A percentile compares a stretch with the other conserved stretches of the same genome.
Evolutionary conservation across 2,329 filamentous ascomycete species (phyloP).

Genomic region (Fusarium pseudoanthophilum): DNA sequence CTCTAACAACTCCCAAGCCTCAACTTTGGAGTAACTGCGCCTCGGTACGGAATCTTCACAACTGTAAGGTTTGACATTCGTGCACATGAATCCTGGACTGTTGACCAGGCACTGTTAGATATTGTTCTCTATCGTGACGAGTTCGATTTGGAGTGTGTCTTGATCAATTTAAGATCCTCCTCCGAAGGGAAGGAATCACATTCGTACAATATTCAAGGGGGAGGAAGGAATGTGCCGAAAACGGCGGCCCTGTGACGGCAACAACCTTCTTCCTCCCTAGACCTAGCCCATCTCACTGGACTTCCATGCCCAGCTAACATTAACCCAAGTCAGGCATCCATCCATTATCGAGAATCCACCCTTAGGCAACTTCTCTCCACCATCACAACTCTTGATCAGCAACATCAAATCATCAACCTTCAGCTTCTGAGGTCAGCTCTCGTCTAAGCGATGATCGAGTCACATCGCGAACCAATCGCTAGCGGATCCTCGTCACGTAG

Average conservation of each 20-base stretch:
- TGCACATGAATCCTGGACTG: no score
- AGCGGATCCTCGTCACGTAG: not conserved
- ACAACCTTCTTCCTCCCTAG: conserved; percentile 13
- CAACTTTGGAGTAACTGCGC: not conserved
- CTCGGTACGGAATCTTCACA: not conserved
- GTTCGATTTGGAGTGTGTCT: not conserved
- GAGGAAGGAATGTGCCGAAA: conserved; percentile 26
- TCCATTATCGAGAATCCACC: conserved; percentile 21
- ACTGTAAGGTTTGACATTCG: not conserved
- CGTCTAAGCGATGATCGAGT: not conserved
- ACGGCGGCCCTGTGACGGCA: conserved; percentile 17
- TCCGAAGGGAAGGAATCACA: not conserved
- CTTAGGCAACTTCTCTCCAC: conserved; percentile 11
- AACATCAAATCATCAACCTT: not conserved
- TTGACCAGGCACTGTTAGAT: not conserved
- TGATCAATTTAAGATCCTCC: not conserved
- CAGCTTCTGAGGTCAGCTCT: not conserved
- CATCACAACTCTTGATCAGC: not conserved
- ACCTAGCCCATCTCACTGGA: not conserved
- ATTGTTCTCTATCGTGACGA: not conserved
- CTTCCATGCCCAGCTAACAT: conserved; percentile 1
- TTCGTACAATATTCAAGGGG: conserved; percentile 1
- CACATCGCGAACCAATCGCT: not conserved
- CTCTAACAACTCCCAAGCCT: not conserved
- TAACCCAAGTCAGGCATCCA: conserved; percentile 21